Evolutionary conservation across 345 rosid species (phyloP).

Genomic region (Excoecaria agallocha): DNA sequence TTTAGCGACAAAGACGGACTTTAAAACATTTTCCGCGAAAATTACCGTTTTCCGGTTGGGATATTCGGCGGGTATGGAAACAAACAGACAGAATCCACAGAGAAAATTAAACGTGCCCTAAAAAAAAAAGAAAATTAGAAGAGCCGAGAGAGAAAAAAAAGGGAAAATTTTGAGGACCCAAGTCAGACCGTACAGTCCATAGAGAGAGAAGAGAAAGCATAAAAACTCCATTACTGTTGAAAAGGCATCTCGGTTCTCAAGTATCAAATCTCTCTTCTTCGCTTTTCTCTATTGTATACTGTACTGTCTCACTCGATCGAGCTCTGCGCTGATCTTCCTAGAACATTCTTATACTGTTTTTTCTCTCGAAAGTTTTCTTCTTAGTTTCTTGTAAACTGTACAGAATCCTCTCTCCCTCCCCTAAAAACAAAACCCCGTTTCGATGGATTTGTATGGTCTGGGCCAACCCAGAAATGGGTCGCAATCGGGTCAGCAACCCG

Average conservation of each 20-base stretch:
- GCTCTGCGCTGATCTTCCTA: background rate
- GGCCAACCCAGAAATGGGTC: slow-evolving; percentile 51
- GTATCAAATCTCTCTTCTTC: background rate
- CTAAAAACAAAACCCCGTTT: slow-evolving; percentile 9
- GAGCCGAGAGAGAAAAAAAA: background rate
- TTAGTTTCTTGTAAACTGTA: slow-evolving; percentile 35
- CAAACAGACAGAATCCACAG: background rate
- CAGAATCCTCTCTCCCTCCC: slow-evolving; percentile 26
- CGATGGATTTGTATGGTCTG: slow-evolving; percentile 75
- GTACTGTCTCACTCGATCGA: background rate
- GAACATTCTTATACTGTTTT: background rate
- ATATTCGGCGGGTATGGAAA: slow-evolving; percentile 32
- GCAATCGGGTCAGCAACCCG: slow-evolving; percentile 46
- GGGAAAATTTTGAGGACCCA: background rate
- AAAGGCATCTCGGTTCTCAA: background rate
- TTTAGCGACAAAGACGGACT: slow-evolving; percentile 5
- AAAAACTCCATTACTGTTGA: background rate
- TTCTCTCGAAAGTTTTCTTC: background rate
- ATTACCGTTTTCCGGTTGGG: slow-evolving; percentile 9
- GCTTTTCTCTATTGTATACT: background rate
- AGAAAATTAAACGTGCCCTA: background rate
- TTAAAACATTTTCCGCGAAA: slow-evolving; percentile 20
- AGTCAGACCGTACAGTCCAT: slow-evolving; percentile 3
- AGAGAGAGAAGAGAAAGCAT: background rate
- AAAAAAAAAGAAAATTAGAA: background rate